Base-by-base conservation (phyloP, 225 moss, liverwort and hornwort species). In the Thuidium tamariscinum region DNA sequence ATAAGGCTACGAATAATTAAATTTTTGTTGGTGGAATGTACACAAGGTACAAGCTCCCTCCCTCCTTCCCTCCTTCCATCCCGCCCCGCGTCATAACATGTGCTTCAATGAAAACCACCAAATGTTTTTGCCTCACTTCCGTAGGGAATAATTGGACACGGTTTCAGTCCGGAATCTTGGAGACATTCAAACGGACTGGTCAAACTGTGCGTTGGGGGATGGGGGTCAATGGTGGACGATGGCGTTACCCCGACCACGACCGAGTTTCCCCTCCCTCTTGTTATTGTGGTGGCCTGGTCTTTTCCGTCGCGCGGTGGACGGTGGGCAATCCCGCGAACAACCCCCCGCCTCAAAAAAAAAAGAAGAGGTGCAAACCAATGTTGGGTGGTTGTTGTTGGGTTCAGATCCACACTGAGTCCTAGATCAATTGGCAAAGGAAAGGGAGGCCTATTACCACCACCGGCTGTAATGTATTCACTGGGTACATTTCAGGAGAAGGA, bases 401-500 rank as follows among this genome's bases (percentile, higher is more conserved):
- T 41, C 59, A 74, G 42, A 84, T 9, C 13, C 5, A 22, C 68
- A 52, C 39, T 30, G 82, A 52, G 69, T 68, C 21, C 6, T 30
- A 4, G 29, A 29, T 51, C 13, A 16, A 19, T 37, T 49, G 12
- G 51, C 8, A 20, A 36, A 11, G 23, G 34, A 6, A 29, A 13
- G 11, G 44, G 29, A 16, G 6, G 19, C 37, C 66, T 64, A 32
- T 34, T 18, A 34, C 14, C 23, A 11, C 27, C 2, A 12, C 26
- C 1, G 0, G 1, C n/a, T 3, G 19, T n/a, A 2, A 21, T 11
- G n/a, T 65, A 19, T 0, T 10, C 10, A 19, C 2, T 1, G 65
- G 34, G 36, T 10, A 20, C 4, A 65, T 65, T 65, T 65, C 20
- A 19, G 10, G 36, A 11, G 32, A 4, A 8, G 4, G 10, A 66